Conservation (phyloP, 202 grass and related monocot genomes). For the Musa balbisiana region DNA sequence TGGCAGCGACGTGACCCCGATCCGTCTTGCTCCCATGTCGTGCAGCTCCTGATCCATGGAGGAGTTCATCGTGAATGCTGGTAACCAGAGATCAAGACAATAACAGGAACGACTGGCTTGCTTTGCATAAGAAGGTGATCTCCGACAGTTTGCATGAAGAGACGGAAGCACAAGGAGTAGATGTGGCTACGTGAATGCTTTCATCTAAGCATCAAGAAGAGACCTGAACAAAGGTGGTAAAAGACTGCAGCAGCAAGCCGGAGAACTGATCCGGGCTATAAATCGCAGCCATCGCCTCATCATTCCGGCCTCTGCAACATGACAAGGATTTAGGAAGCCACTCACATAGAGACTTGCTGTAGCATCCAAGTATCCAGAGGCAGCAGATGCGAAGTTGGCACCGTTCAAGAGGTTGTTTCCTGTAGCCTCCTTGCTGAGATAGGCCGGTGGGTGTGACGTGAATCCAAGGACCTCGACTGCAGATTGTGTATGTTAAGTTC, state of each 20-base stretch:
- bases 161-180: too few species aligned
- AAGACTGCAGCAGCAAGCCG: slow-evolving; percentile 53
- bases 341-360: slow-evolving; percentile 60
- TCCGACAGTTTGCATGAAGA: too few species aligned
- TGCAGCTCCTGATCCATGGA: slow-evolving; percentile 43
- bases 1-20: slow-evolving; percentile 85
- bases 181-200: too few species aligned
- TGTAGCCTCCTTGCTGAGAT: slow-evolving; percentile 50
- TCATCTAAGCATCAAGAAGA: not conserved
- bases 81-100: too few species aligned
- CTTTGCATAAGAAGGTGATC: too few species aligned
- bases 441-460: slow-evolving; percentile 69
- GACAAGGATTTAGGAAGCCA: not conserved
- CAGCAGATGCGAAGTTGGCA: slow-evolving; percentile 87
- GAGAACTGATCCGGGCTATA: slow-evolving; percentile 60
- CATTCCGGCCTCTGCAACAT: not conserved
- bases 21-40: slow-evolving; percentile 59
- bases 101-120: too few species aligned
- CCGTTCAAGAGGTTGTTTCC: slow-evolving; percentile 68
- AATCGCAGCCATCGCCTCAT: not conserved
- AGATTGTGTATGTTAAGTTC: not conserved
- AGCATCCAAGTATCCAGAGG: slow-evolving; percentile 65
- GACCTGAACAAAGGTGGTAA: slow-evolving; percentile 62
- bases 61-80: not conserved
- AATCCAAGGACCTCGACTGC: slow-evolving; percentile 66